Conservation (phyloP, 2,329 filamentous ascomycete species). For the Claviceps sp. region DNA sequence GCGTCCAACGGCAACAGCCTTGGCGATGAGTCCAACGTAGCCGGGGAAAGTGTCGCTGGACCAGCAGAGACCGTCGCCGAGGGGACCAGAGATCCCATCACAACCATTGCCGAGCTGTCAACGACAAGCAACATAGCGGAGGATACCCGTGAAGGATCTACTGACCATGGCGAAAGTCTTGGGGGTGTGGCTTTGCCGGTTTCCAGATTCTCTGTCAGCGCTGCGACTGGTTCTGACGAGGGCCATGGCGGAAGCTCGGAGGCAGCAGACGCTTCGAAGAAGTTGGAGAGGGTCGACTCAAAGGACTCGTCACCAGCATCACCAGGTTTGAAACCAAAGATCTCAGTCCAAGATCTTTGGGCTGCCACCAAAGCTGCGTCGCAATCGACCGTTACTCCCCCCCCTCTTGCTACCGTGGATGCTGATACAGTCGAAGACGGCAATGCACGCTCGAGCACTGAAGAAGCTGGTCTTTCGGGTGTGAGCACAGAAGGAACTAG, state of each 20-base stretch:
- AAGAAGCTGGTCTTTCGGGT: constrained; percentile 15
- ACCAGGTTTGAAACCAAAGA: constrained; percentile 12
- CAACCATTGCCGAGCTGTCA: background rate
- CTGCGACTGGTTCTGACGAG: constrained; percentile 7
- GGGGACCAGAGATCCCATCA: background rate
- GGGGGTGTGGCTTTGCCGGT: constrained; percentile 7
- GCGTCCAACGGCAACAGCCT: background rate
- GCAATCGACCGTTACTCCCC: constrained; percentile 2
- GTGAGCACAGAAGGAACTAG: constrained; percentile 17
- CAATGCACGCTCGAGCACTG: background rate
- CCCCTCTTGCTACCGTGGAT: background rate
- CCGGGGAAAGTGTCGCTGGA: background rate
- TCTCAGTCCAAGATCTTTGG: constrained; percentile 16
- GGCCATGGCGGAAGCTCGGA: background rate
- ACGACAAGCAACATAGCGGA: background rate
- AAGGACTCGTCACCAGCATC: constrained; percentile 5
- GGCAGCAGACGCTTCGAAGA: background rate
- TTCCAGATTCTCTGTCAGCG: constrained; percentile 10
- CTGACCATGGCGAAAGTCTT: constrained; percentile 6
- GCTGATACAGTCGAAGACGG: background rate
- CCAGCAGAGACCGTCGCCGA: background rate
- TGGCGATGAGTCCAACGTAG: background rate
- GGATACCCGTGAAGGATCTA: background rate
- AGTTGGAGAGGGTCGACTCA: constrained; percentile 5
- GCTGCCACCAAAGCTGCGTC: constrained; percentile 11